Evolutionary conservation across 164 flowering plant genomes (phyloP).

Genomic region (Nymphaea thermarum): DNA sequence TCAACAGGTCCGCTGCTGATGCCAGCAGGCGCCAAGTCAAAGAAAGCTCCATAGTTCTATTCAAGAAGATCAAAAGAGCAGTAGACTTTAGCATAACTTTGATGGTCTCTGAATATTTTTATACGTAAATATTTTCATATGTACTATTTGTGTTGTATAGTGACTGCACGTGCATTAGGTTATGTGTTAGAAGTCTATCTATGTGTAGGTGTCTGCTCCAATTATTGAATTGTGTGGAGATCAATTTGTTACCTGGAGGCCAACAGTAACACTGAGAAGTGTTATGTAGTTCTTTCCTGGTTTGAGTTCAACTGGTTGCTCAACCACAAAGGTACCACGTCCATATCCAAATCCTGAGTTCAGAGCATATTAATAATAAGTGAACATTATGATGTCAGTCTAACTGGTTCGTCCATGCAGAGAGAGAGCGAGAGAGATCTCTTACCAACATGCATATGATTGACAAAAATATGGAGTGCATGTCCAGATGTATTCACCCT

Average conservation of each 20-base stretch:
- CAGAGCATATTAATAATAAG: background rate
- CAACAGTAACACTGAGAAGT: slow-evolving; percentile 49
- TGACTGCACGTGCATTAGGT: background rate
- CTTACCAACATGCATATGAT: slow-evolving; percentile 37
- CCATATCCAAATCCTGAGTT: slow-evolving; percentile 31
- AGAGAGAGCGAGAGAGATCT: background rate
- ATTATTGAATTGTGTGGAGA: background rate
- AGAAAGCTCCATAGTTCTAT: slow-evolving; percentile 47
- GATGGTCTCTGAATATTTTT: background rate
- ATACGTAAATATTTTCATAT: background rate
- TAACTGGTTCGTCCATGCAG: background rate
- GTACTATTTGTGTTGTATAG: background rate
- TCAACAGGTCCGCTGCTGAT: slow-evolving; percentile 36
- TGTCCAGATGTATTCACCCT: slow-evolving; percentile 45
- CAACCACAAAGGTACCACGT: slow-evolving; percentile 11
- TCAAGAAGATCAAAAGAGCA: background rate
- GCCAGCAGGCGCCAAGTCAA: slow-evolving; percentile 25
- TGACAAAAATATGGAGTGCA: slow-evolving; percentile 46
- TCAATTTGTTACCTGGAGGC: slow-evolving; percentile 26
- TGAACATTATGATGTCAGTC: background rate
- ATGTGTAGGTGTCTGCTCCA: background rate
- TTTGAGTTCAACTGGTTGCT: slow-evolving; percentile 20
- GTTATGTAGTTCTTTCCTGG: slow-evolving; percentile 32
- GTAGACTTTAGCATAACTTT: no score
- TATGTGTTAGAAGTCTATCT: background rate